Base-by-base conservation (phyloP, 176 grass and related monocot genomes). In the Juncus inflexus region DNA sequence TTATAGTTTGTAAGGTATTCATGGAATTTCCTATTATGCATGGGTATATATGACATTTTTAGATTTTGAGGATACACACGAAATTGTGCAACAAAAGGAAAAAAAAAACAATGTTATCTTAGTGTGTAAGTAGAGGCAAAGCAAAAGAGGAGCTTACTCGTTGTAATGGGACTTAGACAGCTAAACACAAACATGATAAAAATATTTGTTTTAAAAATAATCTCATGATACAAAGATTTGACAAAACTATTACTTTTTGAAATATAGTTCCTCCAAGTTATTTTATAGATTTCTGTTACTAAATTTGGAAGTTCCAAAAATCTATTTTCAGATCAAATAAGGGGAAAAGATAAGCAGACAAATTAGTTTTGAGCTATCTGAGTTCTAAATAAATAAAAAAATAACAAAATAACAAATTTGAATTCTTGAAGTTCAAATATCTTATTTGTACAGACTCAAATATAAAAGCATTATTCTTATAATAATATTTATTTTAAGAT, bases 81-180 rank as follows among this genome's bases (percentile, higher is more conserved):
- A 51, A 50, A 52, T 39, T 50, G 14, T 1, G 49, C 52, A 36
- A 52, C 8, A 9, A 67, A 35, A 63, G 9, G 2, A 10, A 9
- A 38, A 64, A 49, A 41, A 8, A 69, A 40, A 37, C 36, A 69
- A 40, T 68, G 65, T 64, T 64, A 64, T 64, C 61, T 64, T 64
- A 41, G 12, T 41, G 3, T 12, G 12, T 43, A 4, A 43, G 12
- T 15, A 28, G 42, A 16, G 54, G 39, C 2, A 70, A 70, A 58
- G 37, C 13, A 16, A 58, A 58, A 43, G 56, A 35, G 14, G 7
- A 68, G 35, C 15, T 3, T 2, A 47, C 43, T 47, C 43, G 2
- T 47, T 5, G 43, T 47, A 47, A 47, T 68, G 53, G 53, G 13
- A 70, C 53, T 37, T 58, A 70, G 43, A 51, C 67, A 70, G 67